These are phyloP conservation scores for Trypanosomatidae sp. DNA, from an alignment of 208 protist genomes.

Conservation along the genomic window DNA sequence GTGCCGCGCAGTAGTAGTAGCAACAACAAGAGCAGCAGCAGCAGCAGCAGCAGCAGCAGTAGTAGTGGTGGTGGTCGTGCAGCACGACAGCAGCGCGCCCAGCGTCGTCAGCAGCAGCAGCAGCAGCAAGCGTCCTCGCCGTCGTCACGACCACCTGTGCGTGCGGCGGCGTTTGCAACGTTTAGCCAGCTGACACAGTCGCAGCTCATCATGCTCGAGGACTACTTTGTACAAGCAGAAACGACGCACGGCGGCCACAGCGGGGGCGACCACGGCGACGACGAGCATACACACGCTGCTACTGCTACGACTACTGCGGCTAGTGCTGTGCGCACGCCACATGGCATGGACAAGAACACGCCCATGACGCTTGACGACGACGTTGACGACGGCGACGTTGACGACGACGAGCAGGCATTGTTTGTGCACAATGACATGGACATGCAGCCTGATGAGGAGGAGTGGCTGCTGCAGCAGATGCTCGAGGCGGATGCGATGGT, in stretches of 20 bases:
- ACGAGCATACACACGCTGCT: not conserved
- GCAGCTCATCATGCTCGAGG: conserved; percentile 18
- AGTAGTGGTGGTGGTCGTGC: not conserved
- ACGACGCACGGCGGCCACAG: conserved; percentile 5
- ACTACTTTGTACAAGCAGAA: conserved; percentile 10
- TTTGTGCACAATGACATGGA: conserved; percentile 47
- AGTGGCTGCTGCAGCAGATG: conserved; percentile 78
- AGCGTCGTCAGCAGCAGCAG: not conserved
- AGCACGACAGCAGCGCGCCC: not conserved
- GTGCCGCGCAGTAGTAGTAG: not conserved
- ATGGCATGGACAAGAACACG: too few species aligned
- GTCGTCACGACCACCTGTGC: too few species aligned
- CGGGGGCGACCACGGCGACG: not conserved
- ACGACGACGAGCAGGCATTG: conserved; percentile 12
- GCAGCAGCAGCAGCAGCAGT: not conserved
- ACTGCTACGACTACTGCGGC: not conserved
- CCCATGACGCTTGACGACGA: conserved; percentile 1
- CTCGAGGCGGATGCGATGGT: conserved; percentile 7
- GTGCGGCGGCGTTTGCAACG: conserved; percentile 13
- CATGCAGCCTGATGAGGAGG: conserved; percentile 61
- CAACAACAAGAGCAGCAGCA: not conserved
- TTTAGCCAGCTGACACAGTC: conserved; percentile 17
- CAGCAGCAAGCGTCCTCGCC: not conserved
- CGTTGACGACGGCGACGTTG: not conserved
- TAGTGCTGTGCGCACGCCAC: not conserved